Evolutionary conservation across 1,284 basidiomycete genomes (phyloP), one percentile per base, ranked within the genome.

Genomic region (Heterobasidion occidentale): DNA sequence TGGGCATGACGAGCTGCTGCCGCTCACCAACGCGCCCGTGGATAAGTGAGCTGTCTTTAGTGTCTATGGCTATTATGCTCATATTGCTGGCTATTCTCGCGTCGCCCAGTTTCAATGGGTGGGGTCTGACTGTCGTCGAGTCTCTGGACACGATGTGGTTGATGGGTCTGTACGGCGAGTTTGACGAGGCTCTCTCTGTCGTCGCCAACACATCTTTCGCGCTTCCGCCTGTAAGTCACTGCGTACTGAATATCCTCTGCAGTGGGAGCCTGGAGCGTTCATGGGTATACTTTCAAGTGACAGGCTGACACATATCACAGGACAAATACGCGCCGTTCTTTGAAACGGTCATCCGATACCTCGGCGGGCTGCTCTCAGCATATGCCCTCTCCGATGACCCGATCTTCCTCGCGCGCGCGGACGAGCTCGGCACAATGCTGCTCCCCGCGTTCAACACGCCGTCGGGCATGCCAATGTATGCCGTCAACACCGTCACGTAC

Each of bases 91-190:
- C 27, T 33, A 52, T 17, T 9, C 27, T 5, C 8, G 17, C 1
- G 17, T 47, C 17, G 12, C 33, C n/a, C 60, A 88, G 87, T 56
- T 86, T 88, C 67, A 88, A 88, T 65, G 85, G 90, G 8, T 97
- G 94, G 94, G 92, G 92, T 12, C 86, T 94, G 0, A 88, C 88
- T 1, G 79, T 86, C 54, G 79, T 92, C 59, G 92, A 93, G 64
- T 83, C 88, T 2, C 78, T 98, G 15, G 93, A 96, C 67, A 97
- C 94, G 0, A 86, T 98, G 72, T 77, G 92, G 34, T 73, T 98
- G 53, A 90, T 98, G 88, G 87, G 78, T 27, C 77, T 97, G 11
- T 71, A 84, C n/a, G 79, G 84, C 12, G 90, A 96, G 67, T 96
- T 90, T 70, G 69, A 76, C 27, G 77, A 84, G 2, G 91, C 90